Conservation (phyloP, 495 filamentous ascomycete species). For the Tricharina praecox region DNA sequence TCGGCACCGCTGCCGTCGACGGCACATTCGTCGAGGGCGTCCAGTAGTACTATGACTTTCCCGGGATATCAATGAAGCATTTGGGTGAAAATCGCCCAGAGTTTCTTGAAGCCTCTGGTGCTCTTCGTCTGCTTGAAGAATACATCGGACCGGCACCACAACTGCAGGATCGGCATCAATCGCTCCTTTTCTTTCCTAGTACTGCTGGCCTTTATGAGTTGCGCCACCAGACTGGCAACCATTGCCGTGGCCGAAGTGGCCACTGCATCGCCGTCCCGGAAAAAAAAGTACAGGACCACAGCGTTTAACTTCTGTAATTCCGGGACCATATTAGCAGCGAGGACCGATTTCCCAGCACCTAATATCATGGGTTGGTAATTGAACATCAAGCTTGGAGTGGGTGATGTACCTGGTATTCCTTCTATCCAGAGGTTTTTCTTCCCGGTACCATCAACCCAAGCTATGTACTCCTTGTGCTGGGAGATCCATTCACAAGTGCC, state of each 20-base stretch:
- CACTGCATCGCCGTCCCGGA: constrained; percentile 1
- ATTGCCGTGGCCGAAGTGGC: not conserved
- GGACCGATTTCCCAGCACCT: constrained; percentile 9
- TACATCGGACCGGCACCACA: not conserved
- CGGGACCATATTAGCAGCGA: not conserved
- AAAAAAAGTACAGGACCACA: constrained; percentile 4
- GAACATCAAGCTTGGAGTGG: not conserved
- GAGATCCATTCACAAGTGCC: constrained; percentile 9
- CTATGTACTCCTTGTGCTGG: not conserved
- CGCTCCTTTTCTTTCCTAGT: not conserved
- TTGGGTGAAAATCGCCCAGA: not conserved
- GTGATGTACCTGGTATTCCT: constrained; percentile 2
- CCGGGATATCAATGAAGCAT: not conserved
- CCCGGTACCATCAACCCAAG: not conserved
- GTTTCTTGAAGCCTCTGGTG: constrained; percentile 1
- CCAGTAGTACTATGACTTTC: constrained; percentile 4
- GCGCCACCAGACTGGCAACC: constrained; percentile 1
- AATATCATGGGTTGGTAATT: not conserved
- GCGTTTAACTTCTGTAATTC: not conserved
- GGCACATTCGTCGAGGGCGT: constrained; percentile 6
- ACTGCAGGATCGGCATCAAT: not conserved
- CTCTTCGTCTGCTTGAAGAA: not conserved
- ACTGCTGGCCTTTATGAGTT: not conserved
- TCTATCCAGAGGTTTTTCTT: not conserved
- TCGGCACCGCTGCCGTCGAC: not conserved